Conservation (phyloP, 257 asterid species). For the Nyctanthes arbortristis region DNA sequence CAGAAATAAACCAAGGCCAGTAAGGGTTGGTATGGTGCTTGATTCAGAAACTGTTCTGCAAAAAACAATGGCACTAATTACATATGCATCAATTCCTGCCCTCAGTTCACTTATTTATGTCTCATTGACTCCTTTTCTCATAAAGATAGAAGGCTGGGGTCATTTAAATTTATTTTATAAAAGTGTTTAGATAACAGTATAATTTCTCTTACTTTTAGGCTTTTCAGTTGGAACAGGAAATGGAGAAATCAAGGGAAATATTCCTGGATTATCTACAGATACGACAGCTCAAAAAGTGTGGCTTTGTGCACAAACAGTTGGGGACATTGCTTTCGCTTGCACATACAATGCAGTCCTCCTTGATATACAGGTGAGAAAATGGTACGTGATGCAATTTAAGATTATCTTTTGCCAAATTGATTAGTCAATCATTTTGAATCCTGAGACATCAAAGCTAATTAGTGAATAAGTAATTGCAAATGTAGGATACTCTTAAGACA, state of each 20-base stretch:
- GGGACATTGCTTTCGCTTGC: constrained; percentile 61
- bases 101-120: not conserved
- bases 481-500: constrained; percentile 59
- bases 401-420: not conserved
- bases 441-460: constrained; percentile 6
- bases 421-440: not conserved
- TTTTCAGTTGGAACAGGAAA: constrained; percentile 32
- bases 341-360: constrained; percentile 49
- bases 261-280: constrained; percentile 29
- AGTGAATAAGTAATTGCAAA: constrained; percentile 20
- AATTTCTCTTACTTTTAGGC: not conserved
- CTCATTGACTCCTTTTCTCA: not conserved
- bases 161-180: no score
- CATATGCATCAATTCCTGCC: not conserved
- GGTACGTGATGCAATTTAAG: not conserved
- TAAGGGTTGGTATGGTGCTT: not conserved
- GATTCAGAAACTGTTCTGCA: not conserved
- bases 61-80: not conserved
- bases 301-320: constrained; percentile 48
- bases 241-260: constrained; percentile 40
- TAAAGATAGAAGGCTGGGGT: no score
- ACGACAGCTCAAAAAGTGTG: constrained; percentile 38
- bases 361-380: constrained; percentile 44
- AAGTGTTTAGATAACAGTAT: not conserved
- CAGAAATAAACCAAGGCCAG: not conserved